Evolutionary conservation across 495 filamentous ascomycete species (phyloP).

Genomic region (Neurospora sp.): DNA sequence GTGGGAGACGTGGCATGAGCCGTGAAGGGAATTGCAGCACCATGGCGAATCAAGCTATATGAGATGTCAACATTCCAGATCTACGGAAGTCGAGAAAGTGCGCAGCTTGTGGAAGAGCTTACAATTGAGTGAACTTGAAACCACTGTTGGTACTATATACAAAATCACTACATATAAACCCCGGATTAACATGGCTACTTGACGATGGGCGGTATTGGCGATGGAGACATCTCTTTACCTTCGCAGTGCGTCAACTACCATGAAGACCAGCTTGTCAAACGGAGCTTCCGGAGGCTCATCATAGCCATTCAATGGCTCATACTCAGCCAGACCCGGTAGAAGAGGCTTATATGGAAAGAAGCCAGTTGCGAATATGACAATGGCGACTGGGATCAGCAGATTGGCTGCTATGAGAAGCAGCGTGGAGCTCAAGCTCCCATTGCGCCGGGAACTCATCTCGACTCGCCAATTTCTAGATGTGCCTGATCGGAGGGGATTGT

Average conservation of each 20-base stretch:
- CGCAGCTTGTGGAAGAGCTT: slow-evolving; percentile 11
- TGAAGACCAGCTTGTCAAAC: slow-evolving; percentile 89
- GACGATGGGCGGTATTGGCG: not conserved
- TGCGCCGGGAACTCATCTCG: slow-evolving; percentile 19
- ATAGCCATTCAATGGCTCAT: slow-evolving; percentile 36
- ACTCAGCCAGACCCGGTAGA: slow-evolving; percentile 68
- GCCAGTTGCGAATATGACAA: slow-evolving; percentile 76
- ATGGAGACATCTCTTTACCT: slow-evolving; percentile 45
- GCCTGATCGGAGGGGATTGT: not conserved
- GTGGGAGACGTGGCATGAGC: slow-evolving; percentile 94
- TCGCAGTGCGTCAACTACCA: slow-evolving; percentile 92
- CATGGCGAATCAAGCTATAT: slow-evolving; percentile 68
- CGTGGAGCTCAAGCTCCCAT: slow-evolving; percentile 26
- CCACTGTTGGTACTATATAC: slow-evolving; percentile 73
- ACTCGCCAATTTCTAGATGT: not conserved
- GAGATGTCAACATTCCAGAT: not conserved
- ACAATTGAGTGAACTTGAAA: slow-evolving; percentile 90
- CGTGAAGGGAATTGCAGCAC: slow-evolving; percentile 82
- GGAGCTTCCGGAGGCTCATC: slow-evolving; percentile 45
- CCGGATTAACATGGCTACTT: not conserved
- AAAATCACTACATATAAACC: slow-evolving; percentile 61
- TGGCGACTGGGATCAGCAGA: slow-evolving; percentile 62
- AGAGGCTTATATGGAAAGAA: slow-evolving; percentile 98
- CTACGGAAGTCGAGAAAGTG: not conserved
- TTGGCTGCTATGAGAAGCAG: slow-evolving; percentile 55